Evolutionary conservation across 1,139 yeast species (phyloP).

Genomic region (Yamadazyma friedrichii): DNA sequence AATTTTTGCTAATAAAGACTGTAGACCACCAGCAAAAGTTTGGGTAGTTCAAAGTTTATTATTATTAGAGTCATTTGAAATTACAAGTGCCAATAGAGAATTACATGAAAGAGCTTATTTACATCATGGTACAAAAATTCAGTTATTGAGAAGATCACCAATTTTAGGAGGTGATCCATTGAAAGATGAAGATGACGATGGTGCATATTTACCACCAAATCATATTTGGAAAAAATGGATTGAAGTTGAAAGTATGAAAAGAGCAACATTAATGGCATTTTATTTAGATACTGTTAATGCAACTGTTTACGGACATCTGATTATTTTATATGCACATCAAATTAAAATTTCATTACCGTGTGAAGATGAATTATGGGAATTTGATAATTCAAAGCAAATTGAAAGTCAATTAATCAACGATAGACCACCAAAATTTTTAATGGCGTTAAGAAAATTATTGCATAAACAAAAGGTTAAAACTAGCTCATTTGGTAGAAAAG

Average conservation of each 20-base stretch:
- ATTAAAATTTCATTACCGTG: constrained; percentile 31
- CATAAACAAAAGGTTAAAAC: constrained; percentile 51
- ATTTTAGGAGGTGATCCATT: constrained; percentile 63
- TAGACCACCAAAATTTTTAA: constrained; percentile 38
- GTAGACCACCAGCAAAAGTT: constrained; percentile 52
- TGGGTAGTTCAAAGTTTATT: constrained; percentile 66
- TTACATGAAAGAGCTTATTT: constrained; percentile 70
- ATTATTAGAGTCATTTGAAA: constrained; percentile 61
- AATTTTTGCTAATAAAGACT: constrained; percentile 53
- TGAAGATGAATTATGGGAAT: constrained; percentile 32
- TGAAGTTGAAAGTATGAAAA: constrained; percentile 31
- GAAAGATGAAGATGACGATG: constrained; percentile 21
- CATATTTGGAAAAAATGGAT: constrained; percentile 31
- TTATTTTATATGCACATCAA: constrained; percentile 30
- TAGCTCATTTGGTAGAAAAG: constrained; percentile 57
- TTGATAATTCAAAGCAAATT: constrained; percentile 16
- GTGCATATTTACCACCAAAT: constrained; percentile 13
- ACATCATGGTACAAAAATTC: constrained; percentile 74
- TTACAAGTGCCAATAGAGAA: constrained; percentile 39
- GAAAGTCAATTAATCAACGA: constrained; percentile 9
- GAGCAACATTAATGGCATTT: constrained; percentile 32
- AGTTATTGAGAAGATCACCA: constrained; percentile 65
- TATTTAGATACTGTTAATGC: constrained; percentile 33
- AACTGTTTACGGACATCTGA: constrained; percentile 30
- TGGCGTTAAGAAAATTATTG: constrained; percentile 54